Conservation (phyloP, 1,284 basidiomycete genomes). For the Leucoagaricus sp. region DNA sequence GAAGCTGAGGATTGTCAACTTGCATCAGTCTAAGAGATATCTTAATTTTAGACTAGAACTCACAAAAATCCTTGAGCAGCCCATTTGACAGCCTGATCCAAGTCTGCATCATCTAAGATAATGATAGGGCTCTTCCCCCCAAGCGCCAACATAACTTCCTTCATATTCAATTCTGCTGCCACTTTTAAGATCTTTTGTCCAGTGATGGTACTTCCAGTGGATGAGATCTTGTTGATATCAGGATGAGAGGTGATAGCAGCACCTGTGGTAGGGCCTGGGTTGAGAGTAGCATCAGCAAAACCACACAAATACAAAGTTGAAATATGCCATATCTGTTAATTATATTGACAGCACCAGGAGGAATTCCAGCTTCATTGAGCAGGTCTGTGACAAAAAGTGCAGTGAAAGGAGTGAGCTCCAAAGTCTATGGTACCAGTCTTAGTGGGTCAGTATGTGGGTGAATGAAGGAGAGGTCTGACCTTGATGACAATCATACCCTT, state of each 20-base stretch:
- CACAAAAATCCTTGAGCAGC: slow-evolving; percentile 77
- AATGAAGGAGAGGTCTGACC: slow-evolving; percentile 20
- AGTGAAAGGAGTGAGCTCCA: slow-evolving; percentile 86
- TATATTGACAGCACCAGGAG: slow-evolving; percentile 71
- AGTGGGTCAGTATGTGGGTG: no score
- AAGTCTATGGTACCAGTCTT: slow-evolving; percentile 46
- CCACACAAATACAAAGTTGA: neutral
- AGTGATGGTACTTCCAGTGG: slow-evolving; percentile 70
- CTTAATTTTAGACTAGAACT: slow-evolving; percentile 20
- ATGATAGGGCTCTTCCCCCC: slow-evolving; percentile 85
- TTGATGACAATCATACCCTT: slow-evolving; percentile 84
- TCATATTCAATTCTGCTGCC: slow-evolving; percentile 77
- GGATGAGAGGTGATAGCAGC: slow-evolving; percentile 59
- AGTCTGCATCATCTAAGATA: slow-evolving; percentile 70
- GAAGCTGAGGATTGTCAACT: slow-evolving; percentile 16
- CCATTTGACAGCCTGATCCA: slow-evolving; percentile 82
- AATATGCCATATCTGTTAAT: slow-evolving; percentile 70
- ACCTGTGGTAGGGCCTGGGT: slow-evolving; percentile 62
- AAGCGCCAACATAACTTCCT: slow-evolving; percentile 83
- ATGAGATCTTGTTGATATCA: slow-evolving; percentile 59
- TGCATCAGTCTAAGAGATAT: neutral
- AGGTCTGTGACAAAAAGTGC: slow-evolving; percentile 56
- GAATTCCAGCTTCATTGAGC: slow-evolving; percentile 55
- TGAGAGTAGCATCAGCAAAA: neutral
- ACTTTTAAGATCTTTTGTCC: slow-evolving; percentile 80